Base-by-base conservation (phyloP, 345 rosid genomes). In the Geranium rotundifolium region DNA sequence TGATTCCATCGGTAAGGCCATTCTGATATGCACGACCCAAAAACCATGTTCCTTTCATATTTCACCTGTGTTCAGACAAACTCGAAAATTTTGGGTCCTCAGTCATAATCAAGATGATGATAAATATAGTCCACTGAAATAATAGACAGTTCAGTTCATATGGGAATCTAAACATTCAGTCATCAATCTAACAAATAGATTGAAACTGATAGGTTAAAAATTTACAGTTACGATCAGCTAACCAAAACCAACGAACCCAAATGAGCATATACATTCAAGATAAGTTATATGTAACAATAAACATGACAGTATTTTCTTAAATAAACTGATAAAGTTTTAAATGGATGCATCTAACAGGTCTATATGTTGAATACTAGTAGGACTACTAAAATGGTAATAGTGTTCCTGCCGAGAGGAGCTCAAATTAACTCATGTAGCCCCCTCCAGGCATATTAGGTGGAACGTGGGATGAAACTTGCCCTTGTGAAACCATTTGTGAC, bases 361-460 rank as follows among this genome's bases (percentile, higher is more conserved):
- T 12, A 46, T 46, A 5, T 34, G 10, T 46, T 46, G 16, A 46
- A 46, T 46, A 46, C 52, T 46, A 12, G 16, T 46, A 46, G 1
- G 52, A 14, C 16, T 46, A 46, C 52, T 46, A 46, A 46, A 7
- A 46, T 46, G 52, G 3, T 46, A 46, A 46, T 46, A 9, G 14
- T 3, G 52, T 46, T 46, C 15, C 52, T 7, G 52, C 3, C 16
- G 52, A 46, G 52, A 46, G 16, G 3, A 58, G 18, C 18, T 49
- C 46, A 15, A 29, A 20, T 72, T 71, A 79, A 68, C 75, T 68
- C 82, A 81, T 76, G 71, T 75, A 83, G 69, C 86, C 89, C 56
- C 88, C 84, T 57, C 95, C 95, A 19, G 95, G 81, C 77, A 89
- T 78, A 72, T 75, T 85, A 31, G 87, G 61, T 34, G 84, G 80